phyloP scores from a whole-genome alignment of 1,284 basidiomycete genomes.

The Athelia sp. region DNA sequence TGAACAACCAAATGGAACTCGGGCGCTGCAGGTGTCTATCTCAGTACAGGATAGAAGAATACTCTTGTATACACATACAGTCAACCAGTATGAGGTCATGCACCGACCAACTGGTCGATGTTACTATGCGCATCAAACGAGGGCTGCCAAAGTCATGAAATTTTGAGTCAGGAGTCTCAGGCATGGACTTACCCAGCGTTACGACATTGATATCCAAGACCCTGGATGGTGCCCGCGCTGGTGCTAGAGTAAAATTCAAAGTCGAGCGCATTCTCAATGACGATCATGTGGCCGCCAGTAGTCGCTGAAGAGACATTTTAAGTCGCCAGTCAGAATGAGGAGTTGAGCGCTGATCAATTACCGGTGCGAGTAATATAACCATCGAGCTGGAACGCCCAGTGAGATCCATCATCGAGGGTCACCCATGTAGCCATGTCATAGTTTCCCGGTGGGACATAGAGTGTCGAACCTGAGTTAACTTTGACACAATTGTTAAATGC shows the following conservation, averaged over 20 bases:
- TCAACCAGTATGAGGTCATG: conserved; percentile 33
- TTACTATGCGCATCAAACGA: conserved; percentile 27
- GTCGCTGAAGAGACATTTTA: conserved; percentile 14
- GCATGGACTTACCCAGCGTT: conserved; percentile 22
- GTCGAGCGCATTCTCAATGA: conserved; percentile 27
- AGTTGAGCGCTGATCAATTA: conserved; percentile 1
- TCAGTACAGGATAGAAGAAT: neutral
- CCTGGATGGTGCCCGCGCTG: conserved; percentile 30
- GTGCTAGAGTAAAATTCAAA: conserved; percentile 32
- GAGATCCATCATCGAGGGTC: conserved; percentile 20
- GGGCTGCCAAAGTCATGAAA: conserved; percentile 12
- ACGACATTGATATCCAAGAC: conserved; percentile 25
- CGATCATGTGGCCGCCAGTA: conserved; percentile 27
- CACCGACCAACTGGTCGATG: conserved; percentile 26
- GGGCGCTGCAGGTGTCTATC: conserved; percentile 16
- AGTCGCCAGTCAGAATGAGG: neutral
- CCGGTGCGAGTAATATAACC: conserved; percentile 25
- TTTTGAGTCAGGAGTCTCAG: neutral
- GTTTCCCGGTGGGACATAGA: conserved; percentile 25
- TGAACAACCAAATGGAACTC: conserved; percentile 33
- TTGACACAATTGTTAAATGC: conserved; percentile 18
- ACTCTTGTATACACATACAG: conserved; percentile 12
- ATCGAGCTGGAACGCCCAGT: conserved; percentile 30
- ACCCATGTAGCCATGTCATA: conserved; percentile 28
- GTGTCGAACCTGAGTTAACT: conserved; percentile 21